Evolutionary conservation across 2,329 filamentous ascomycete genomes (phyloP), one percentile per base, ranked within the genome.

Genomic region (Claviceps pusilla): DNA sequence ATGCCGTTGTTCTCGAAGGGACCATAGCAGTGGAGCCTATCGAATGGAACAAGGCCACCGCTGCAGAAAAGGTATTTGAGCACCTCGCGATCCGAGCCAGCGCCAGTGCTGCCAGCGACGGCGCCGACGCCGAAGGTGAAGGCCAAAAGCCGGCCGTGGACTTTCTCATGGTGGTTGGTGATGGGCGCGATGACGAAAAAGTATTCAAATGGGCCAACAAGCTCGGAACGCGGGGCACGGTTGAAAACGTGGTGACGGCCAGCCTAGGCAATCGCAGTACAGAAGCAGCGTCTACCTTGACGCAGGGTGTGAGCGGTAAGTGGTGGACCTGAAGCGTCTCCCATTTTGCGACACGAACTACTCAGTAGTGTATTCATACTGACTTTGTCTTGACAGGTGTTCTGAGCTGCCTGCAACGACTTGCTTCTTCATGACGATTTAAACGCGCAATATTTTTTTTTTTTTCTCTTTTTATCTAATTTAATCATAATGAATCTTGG

Each of bases 141-240:
- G 61, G 70, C 60, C 64, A 64, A 57, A 64, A 62, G n/a, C 66
- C 76, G 0, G 65, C 76, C 0, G 79, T 89, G 0, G 89, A 96
- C 65, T 97, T 96, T 68, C 70, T 97, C 55, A 82, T 96, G 72
- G 87, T 95, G 7, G 80, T 90, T 39, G 91, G 91, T 42, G 90
- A 96, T 64, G 89, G 90, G 46, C 83, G 91, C 37, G 91, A 96
- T 61, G 93, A 97, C 60, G 91, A 97, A 65, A 86, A 88, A 61
- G 86, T 95, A 24, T 97, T 95, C 72, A 84, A 84, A 58, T 97
- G 93, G 91, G 93, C 91, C 19, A 95, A 96, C 69, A 76, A 80
- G 50, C 72, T 95, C 11, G 76, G 76, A 28, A 75, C 77, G 3
- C 71, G 77, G 9, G 76, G 77, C 19, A 70, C 71, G 2, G 76